These are phyloP conservation scores for Sistotremastrum suecicum DNA, from an alignment of 768 basidiomycete genomes.

Conservation along the genomic window DNA sequence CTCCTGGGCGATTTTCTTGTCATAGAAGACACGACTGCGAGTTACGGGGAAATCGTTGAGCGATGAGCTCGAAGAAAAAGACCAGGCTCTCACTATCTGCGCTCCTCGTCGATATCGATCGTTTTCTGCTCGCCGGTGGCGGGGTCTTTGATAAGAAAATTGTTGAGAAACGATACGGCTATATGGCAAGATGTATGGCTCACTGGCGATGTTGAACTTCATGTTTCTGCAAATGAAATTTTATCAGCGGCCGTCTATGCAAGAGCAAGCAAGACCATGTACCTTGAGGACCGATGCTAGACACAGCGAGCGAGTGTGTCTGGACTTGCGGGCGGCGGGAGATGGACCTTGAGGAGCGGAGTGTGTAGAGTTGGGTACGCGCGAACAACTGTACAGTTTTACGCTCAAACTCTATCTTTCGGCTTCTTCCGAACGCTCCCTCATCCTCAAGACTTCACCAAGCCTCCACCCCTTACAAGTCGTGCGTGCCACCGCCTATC, in stretches of 20 bases:
- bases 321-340: not conserved
- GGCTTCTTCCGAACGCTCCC: not conserved
- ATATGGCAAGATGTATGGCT: constrained; percentile 19
- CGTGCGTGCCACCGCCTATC: constrained; percentile 17
- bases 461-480: constrained; percentile 15
- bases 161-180: constrained; percentile 2
- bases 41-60: not conserved
- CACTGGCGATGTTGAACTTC: constrained; percentile 98
- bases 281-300: constrained; percentile 16
- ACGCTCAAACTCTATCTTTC: not conserved
- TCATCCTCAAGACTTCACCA: constrained; percentile 29
- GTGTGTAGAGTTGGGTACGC: not conserved
- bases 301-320: not conserved
- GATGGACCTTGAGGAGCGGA: constrained; percentile 1
- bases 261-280: constrained; percentile 2
- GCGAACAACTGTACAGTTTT: not conserved
- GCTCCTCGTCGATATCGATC: constrained; percentile 88
- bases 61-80: not conserved
- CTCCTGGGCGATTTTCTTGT: constrained; percentile 95
- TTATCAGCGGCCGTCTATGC: not conserved
- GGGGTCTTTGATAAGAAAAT: constrained; percentile 45
- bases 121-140: constrained; percentile 97
- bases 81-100: constrained; percentile 43
- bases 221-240: constrained; percentile 32
- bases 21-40: constrained; percentile 82